Conservation (phyloP, 345 rosid species). For the Populus deltoides region DNA sequence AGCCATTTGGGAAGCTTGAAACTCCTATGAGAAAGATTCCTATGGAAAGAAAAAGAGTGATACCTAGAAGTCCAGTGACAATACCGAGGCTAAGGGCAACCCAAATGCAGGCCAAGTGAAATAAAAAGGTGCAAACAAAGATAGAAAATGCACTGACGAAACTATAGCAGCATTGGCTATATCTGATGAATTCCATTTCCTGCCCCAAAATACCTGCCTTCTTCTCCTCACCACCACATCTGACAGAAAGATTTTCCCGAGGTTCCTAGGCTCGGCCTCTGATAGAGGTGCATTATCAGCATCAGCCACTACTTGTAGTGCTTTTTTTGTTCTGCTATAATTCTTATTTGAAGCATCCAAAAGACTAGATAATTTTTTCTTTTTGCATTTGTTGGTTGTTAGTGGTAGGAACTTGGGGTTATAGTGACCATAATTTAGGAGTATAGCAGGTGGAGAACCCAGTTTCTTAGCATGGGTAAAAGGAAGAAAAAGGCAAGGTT, state of each 20-base stretch:
- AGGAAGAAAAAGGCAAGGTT: slow-evolving; percentile 27
- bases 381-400: not conserved
- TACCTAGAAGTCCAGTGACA: slow-evolving; percentile 69
- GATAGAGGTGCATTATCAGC: slow-evolving; percentile 10
- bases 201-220: slow-evolving; percentile 37
- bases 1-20: slow-evolving; percentile 86
- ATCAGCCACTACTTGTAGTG: slow-evolving; percentile 16
- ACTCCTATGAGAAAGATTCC: slow-evolving; percentile 72
- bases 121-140: slow-evolving; percentile 66
- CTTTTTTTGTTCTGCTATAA: slow-evolving; percentile 12
- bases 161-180: not conserved
- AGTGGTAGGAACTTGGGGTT: not conserved
- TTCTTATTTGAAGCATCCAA: slow-evolving; percentile 19
- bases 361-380: slow-evolving; percentile 7
- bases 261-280: slow-evolving; percentile 20
- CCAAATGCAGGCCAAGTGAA: slow-evolving; percentile 70
- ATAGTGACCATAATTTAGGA: slow-evolving; percentile 14
- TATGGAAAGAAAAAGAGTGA: slow-evolving; percentile 71
- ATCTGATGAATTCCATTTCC: slow-evolving; percentile 64
- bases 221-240: slow-evolving; percentile 68
- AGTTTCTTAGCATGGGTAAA: slow-evolving; percentile 6
- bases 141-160: slow-evolving; percentile 57
- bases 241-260: slow-evolving; percentile 55
- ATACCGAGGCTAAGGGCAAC: slow-evolving; percentile 58
- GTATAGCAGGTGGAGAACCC: not conserved